Conservation (phyloP, 306 rosid species). For the Quercus wislizeni region DNA sequence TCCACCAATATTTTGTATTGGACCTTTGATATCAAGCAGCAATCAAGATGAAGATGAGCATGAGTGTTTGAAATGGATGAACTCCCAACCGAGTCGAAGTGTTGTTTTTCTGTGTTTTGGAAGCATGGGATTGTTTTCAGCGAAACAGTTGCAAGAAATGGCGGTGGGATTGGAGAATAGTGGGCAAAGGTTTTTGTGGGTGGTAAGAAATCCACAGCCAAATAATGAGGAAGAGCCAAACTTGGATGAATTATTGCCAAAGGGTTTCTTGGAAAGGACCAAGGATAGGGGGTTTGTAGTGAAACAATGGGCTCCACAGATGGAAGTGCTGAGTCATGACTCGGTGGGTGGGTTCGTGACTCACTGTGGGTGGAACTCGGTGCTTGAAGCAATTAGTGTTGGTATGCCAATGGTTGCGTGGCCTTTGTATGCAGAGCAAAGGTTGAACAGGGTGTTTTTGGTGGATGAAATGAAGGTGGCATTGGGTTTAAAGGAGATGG, state of each 20-base stretch:
- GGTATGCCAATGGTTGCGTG: constrained; percentile 36
- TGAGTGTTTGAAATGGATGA: too few relatives aligned
- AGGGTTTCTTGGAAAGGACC: background rate
- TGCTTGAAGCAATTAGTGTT: constrained; percentile 16
- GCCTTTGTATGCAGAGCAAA: constrained; percentile 40
- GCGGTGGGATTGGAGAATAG: too few relatives aligned
- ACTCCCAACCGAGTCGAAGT: too few relatives aligned
- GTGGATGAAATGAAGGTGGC: constrained; percentile 21
- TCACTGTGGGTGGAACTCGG: constrained; percentile 43
- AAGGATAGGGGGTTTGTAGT: background rate
- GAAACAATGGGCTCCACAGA: background rate
- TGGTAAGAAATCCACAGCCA: background rate
- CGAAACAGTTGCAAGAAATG: too few relatives aligned
- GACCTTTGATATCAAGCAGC: background rate
- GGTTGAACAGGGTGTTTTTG: constrained; percentile 11
- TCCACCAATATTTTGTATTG: background rate
- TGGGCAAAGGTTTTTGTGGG: too few relatives aligned
- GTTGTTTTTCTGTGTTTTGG: too few relatives aligned
- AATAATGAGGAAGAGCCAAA: background rate
- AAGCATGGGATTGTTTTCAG: too few relatives aligned
- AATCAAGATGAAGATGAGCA: too few relatives aligned
- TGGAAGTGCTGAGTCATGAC: constrained; percentile 10
- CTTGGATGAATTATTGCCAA: background rate
- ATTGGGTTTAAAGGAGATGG: constrained; percentile 5
- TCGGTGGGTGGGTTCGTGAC: constrained; percentile 36